These are phyloP conservation scores for Heracleum sosnowskyi DNA, from an alignment of 129 eudicot species.

Conservation along the genomic window DNA sequence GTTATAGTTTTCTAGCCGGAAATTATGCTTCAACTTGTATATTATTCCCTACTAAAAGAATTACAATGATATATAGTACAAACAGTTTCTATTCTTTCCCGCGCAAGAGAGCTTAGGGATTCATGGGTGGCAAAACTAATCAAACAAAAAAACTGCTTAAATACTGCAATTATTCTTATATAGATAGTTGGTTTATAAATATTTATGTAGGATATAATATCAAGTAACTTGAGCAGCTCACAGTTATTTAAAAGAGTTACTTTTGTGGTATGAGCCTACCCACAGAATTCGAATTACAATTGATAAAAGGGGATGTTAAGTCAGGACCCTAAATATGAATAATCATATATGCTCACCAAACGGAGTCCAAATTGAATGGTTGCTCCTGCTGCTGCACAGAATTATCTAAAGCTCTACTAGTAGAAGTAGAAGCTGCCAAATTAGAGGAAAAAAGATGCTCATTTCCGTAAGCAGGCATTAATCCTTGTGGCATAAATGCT, in stretches of 20 bases:
- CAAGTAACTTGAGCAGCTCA: constrained; percentile 11
- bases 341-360: constrained; percentile 36
- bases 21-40: no score
- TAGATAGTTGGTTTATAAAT: constrained; percentile 17
- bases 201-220: background rate
- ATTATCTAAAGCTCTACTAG: constrained; percentile 5
- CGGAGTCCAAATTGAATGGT: constrained; percentile 75
- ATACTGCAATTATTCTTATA: constrained; percentile 6
- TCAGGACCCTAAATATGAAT: constrained; percentile 8
- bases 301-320: constrained; percentile 7
- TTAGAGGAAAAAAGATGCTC: constrained; percentile 20
- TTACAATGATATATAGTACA: no score
- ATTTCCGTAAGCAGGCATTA: constrained; percentile 24
- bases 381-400: constrained; percentile 38
- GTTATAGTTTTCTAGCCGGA: no score
- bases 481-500: constrained; percentile 46
- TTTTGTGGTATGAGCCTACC: constrained; percentile 7
- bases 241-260: constrained; percentile 14
- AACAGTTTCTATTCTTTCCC: no score
- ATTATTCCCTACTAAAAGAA: no score
- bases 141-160: background rate
- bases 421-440: constrained; percentile 39
- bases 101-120: no score
- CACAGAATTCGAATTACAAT: background rate
- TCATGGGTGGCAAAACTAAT: background rate